Base-by-base conservation (phyloP, 2,329 filamentous ascomycete species). In the Monilinia vaccinii-corymbosi region DNA sequence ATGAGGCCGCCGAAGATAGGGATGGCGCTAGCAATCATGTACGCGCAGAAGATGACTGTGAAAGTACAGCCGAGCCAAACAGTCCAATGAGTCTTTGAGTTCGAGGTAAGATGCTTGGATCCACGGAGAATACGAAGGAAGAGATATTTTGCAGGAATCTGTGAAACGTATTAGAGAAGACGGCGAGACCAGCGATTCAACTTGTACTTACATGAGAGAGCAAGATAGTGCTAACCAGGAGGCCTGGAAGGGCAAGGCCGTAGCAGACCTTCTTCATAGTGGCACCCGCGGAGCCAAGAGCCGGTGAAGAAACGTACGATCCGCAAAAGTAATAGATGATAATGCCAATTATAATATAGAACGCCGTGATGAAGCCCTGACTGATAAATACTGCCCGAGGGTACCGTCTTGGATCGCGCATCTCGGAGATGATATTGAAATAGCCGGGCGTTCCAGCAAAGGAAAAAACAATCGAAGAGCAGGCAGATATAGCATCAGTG, bases 351-450 rank as follows among this genome's bases (percentile, higher is more conserved):
- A 36, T 46, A 77, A 78, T 68, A 85, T 83, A 36, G 78, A 76
- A 13, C 85, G 74, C 16, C 25, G 46, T 58, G 28, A 58, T 44
- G 16, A 58, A 44, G 13, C 46, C 25, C 31, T 42, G 34, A 34
- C 56, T 51, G 16, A 79, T 71, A 66, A 79, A 84, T 0, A 86
- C 74, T 0, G 84, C 79, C 69, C 85, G 85, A 62, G 77, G 77
- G 70, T 81, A 87, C 64, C 85, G 81, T 23, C 74, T 75, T 0
- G 84, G 83, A 34, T 77, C 75, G 46, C 74, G 75, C 83, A 87
- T 87, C 72, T 87, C 85, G 0, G 79, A 81, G 57, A 87, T 86
- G 61, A 87, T 81, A 5, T 83, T 82, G 1, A 87, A 72, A 67
- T 86, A 87, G 1, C 81, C 81, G 0, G 78, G 80, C 0, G 82